phyloP scores from a whole-genome alignment of 768 basidiomycete genomes.

The Chalciporus sphaerocephalus region DNA sequence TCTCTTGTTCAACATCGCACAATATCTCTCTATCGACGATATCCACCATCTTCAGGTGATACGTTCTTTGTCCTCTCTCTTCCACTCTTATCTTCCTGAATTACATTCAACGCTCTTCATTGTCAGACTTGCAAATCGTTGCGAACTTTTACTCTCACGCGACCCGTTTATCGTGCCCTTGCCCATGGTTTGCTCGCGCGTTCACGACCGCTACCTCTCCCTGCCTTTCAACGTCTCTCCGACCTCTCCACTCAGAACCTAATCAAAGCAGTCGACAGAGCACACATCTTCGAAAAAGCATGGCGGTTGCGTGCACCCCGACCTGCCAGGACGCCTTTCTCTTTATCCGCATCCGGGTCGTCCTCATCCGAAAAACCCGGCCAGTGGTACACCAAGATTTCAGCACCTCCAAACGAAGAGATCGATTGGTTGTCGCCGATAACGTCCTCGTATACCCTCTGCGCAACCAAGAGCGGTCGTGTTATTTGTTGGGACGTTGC shows the following conservation, averaged over 20 bases:
- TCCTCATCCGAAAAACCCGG: conserved; percentile 22
- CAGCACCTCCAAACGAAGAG: conserved; percentile 61
- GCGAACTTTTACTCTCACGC: conserved; percentile 56
- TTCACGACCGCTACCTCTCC: conserved; percentile 64
- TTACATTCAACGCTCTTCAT: conserved; percentile 1
- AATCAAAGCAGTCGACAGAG: conserved; percentile 59
- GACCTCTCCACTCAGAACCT: conserved; percentile 63
- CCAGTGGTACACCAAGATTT: conserved; percentile 66
- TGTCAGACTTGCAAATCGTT: conserved; percentile 59
- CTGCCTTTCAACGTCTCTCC: conserved; percentile 63
- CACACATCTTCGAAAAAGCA: conserved; percentile 54
- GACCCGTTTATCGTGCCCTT: conserved; percentile 64
- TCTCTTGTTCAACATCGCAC: conserved; percentile 62
- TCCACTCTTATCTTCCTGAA: background rate
- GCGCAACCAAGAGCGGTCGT: conserved; percentile 70
- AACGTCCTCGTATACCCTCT: conserved; percentile 71
- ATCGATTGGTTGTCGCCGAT: conserved; percentile 78
- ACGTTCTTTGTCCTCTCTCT: conserved; percentile 27
- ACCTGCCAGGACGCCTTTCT: conserved; percentile 38
- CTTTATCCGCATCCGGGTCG: conserved; percentile 22
- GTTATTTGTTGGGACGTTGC: conserved; percentile 77
- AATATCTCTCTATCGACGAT: conserved; percentile 56
- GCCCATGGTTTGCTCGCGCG: conserved; percentile 58
- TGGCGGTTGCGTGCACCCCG: conserved; percentile 59
- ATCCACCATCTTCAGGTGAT: conserved; percentile 60